Conservation (phyloP, 2,329 filamentous ascomycete genomes). For the Thielaviopsis populi region DNA sequence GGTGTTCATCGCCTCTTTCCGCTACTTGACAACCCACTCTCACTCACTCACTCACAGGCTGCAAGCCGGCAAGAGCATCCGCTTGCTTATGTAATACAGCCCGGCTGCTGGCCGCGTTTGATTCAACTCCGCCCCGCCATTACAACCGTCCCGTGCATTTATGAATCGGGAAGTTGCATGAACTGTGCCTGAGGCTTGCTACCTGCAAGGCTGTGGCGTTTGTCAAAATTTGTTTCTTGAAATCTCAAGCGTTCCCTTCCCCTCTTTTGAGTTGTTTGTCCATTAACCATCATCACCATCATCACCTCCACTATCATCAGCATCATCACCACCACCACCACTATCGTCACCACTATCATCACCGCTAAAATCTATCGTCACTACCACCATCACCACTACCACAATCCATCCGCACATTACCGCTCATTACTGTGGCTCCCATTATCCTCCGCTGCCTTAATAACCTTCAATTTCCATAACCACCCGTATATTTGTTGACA, state of each 20-base stretch:
- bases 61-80: too few species aligned
- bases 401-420: too few species aligned
- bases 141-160: too few species aligned
- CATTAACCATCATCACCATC: not conserved
- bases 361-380: not conserved
- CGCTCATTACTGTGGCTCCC: too few species aligned
- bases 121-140: too few species aligned
- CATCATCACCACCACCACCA: too few species aligned
- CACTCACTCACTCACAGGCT: too few species aligned
- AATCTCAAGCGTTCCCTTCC: not conserved
- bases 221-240: not conserved
- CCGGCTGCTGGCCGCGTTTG: too few species aligned
- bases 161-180: not conserved
- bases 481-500: not conserved
- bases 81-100: too few species aligned
- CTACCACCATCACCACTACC: too few species aligned
- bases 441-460: not conserved
- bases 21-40: not conserved
- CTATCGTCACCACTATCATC: not conserved
- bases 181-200: not conserved
- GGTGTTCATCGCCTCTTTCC: constrained; percentile 1
- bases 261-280: not conserved
- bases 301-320: not conserved
- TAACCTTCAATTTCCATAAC: not conserved
- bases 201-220: not conserved